phyloP scores from a whole-genome alignment of 257 asterid species.

The Nicotiana otophora region DNA sequence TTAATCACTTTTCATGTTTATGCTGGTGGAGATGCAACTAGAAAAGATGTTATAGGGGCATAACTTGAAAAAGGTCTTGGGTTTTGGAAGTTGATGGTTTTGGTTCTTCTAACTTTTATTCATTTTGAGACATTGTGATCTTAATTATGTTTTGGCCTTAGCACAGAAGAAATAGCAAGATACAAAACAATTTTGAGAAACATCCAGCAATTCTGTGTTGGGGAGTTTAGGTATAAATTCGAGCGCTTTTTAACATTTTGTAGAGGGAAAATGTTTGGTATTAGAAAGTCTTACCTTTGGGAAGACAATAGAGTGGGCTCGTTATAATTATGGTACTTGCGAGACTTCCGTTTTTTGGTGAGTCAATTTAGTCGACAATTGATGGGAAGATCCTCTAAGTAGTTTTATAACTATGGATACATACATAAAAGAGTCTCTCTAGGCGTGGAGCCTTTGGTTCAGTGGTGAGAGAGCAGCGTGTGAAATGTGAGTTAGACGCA shows the following conservation, averaged over 20 bases:
- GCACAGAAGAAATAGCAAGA: neutral
- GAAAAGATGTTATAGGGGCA: neutral
- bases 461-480: neutral
- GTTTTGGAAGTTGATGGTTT: constrained; percentile 5
- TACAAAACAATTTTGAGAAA: neutral
- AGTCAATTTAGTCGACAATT: neutral
- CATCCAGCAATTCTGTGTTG: neutral
- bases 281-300: neutral
- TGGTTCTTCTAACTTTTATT: neutral
- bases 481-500: neutral
- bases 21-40: neutral
- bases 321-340: neutral
- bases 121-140: neutral
- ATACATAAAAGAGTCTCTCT: neutral
- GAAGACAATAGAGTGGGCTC: neutral
- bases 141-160: neutral
- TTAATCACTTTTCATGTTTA: neutral
- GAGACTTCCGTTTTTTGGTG: neutral
- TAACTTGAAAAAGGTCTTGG: neutral
- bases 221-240: neutral
- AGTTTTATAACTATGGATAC: neutral
- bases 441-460: neutral
- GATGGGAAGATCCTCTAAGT: neutral
- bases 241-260: neutral
- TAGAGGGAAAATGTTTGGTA: neutral